Conservation (phyloP, 78 protist species). For the slime mould (Dictyostelium discoideum) region dicty_2.7 NC_007090.3:2519501-2520000, state of each 20-base stretch:
- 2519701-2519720: constrained; percentile 28
- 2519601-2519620: constrained; percentile 85
- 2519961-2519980: constrained; percentile 36
- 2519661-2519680: constrained; percentile 82
- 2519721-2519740: constrained; percentile 17
- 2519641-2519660: constrained; percentile 51
- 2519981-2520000: constrained; percentile 26
- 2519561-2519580: neutral
- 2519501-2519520: neutral
- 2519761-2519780: neutral
- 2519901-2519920: constrained; percentile 33
- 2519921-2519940: neutral
- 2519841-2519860: neutral
- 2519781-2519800: neutral
- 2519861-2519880: neutral
- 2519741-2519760: neutral
- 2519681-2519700: constrained; percentile 17
- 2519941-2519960: neutral
- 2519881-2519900: constrained; percentile 23
- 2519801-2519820: neutral
- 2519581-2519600: constrained; percentile 83
- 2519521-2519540: neutral
- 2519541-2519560: neutral
- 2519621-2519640: constrained; percentile 15
- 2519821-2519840: neutral